Evolutionary conservation across 129 eudicot genomes (phyloP).

Genomic region (Silybum marianum): DNA sequence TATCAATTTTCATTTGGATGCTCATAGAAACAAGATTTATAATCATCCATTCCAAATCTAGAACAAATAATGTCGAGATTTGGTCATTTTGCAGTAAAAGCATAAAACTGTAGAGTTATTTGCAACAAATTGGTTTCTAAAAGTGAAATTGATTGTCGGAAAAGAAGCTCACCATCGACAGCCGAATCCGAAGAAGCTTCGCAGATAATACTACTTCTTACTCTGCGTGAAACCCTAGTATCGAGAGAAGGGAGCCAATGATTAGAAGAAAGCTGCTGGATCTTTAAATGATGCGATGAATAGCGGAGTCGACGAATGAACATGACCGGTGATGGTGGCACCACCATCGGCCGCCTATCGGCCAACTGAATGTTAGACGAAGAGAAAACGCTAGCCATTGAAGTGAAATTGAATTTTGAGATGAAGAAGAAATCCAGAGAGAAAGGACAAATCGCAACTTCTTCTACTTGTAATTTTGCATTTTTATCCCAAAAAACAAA

Average conservation of each 20-base stretch:
- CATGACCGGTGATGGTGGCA: background rate
- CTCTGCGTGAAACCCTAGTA: slow-evolving; percentile 12
- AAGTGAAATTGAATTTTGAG: background rate
- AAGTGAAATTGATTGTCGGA: background rate
- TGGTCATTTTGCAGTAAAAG: background rate
- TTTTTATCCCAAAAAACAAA: no score
- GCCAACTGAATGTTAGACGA: slow-evolving; percentile 9
- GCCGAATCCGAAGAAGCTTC: slow-evolving; percentile 20
- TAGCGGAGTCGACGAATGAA: background rate
- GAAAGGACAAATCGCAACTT: background rate
- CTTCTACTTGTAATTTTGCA: background rate
- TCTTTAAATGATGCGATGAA: slow-evolving; percentile 3
- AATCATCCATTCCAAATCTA: no score
- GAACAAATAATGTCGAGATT: no score
- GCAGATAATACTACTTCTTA: slow-evolving; percentile 9
- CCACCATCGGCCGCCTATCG: background rate
- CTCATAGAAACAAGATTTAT: background rate
- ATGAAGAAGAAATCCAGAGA: background rate
- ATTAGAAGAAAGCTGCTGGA: background rate
- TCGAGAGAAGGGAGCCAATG: background rate
- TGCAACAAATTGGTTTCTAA: background rate
- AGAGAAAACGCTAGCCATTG: slow-evolving; percentile 24
- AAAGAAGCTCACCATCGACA: slow-evolving; percentile 11
- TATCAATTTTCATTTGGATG: background rate
- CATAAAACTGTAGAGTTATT: background rate